phyloP scores from a whole-genome alignment of 2,329 filamentous ascomycete genomes.

The Chrysoporthe austroafricana region DNA sequence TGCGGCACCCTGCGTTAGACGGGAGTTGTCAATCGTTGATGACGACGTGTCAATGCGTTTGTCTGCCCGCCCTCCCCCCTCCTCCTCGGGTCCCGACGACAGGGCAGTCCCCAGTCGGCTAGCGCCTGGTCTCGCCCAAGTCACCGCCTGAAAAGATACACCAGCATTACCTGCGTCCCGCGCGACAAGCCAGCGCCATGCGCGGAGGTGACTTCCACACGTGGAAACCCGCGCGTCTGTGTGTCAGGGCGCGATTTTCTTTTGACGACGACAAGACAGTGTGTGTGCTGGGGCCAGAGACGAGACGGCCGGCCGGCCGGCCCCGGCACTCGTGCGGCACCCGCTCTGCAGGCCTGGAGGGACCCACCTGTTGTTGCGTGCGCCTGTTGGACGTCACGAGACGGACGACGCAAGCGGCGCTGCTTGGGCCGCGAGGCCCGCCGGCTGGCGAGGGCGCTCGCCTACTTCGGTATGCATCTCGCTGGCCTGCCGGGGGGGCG shows the following conservation, averaged over 20 bases:
- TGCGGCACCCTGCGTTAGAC: background rate
- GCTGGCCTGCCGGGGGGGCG: background rate
- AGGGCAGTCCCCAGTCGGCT: background rate
- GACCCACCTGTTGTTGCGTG: background rate
- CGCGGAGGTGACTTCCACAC: conserved; percentile 9
- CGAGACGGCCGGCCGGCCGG: too few relatives aligned
- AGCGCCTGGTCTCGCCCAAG: background rate
- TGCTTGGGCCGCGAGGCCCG: background rate
- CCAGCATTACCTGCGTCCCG: background rate
- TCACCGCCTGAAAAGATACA: conserved; percentile 6
- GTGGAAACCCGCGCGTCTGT: background rate
- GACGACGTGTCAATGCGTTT: too few relatives aligned
- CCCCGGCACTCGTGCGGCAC: conserved; percentile 9
- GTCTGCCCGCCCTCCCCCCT: too few relatives aligned
- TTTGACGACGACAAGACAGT: background rate
- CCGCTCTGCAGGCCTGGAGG: background rate
- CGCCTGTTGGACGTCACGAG: background rate
- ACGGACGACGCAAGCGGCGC: conserved; percentile 2
- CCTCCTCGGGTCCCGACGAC: background rate
- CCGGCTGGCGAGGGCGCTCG: background rate
- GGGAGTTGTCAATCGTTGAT: background rate
- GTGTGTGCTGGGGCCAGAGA: background rate
- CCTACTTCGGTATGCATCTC: background rate
- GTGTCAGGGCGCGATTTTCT: background rate
- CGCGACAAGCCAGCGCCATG: background rate